Evolutionary conservation across 768 basidiomycete genomes (phyloP).

Genomic region (Tylopilus subfusipes): DNA sequence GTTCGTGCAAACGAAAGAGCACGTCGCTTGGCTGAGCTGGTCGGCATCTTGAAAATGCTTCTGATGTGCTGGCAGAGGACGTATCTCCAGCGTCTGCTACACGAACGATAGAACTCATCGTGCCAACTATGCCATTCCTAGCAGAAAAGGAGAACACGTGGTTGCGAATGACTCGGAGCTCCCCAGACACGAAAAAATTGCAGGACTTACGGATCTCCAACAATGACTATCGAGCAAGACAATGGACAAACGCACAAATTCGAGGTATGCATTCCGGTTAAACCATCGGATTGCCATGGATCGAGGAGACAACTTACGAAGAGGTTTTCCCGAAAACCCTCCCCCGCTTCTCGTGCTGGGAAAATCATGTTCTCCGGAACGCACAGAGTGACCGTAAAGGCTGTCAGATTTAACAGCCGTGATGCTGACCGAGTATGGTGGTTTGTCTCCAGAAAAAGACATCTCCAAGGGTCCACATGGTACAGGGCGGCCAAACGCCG

Average conservation of each 20-base stretch:
- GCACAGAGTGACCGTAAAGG: constrained; percentile 40
- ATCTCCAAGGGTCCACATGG: constrained; percentile 46
- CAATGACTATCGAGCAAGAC: constrained; percentile 28
- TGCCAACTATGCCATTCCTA: constrained; percentile 40
- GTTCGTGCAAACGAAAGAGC: background rate
- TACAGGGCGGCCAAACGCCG: background rate
- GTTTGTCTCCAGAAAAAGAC: constrained; percentile 40
- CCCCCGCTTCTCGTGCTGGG: constrained; percentile 44
- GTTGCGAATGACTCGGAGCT: background rate
- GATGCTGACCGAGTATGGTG: constrained; percentile 44
- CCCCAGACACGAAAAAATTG: background rate
- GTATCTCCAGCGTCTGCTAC: constrained; percentile 1
- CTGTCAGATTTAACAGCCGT: constrained; percentile 36
- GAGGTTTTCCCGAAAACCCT: constrained; percentile 23
- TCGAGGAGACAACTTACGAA: constrained; percentile 34
- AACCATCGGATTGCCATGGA: background rate
- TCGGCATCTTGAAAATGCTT: constrained; percentile 14
- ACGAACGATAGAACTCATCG: background rate
- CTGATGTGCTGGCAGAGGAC: background rate
- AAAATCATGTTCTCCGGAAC: constrained; percentile 34
- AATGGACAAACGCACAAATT: background rate
- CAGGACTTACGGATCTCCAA: constrained; percentile 42
- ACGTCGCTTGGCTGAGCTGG: background rate
- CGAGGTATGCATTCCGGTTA: background rate
- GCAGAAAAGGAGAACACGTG: constrained; percentile 2